Conservation (phyloP, 805 yeast species). For the Metschnikowia orientalis region DNA sequence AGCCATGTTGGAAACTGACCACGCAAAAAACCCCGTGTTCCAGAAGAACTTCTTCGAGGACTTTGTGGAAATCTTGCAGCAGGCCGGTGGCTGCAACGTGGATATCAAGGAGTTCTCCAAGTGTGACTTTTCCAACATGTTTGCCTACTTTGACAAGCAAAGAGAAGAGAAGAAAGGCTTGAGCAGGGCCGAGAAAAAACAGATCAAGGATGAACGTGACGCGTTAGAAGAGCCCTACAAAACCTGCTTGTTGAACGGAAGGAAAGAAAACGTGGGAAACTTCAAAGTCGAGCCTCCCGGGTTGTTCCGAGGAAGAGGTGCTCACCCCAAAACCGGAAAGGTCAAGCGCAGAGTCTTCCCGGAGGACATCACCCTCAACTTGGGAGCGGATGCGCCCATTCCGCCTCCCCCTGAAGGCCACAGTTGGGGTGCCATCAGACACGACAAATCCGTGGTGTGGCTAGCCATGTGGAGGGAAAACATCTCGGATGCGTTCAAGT, state of each 20-base stretch:
- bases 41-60: conserved; percentile 84
- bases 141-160: conserved; percentile 60
- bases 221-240: conserved; percentile 75
- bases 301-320: conserved; percentile 92
- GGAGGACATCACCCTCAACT: conserved; percentile 81
- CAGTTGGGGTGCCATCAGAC: conserved; percentile 82
- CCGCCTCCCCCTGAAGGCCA: conserved; percentile 89
- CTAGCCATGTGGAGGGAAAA: conserved; percentile 97
- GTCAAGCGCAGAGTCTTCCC: conserved; percentile 82
- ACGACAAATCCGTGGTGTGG: conserved; percentile 92
- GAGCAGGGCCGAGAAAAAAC: conserved; percentile 71
- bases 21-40: conserved; percentile 80
- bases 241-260: conserved; percentile 76
- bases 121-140: conserved; percentile 77
- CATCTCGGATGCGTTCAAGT: conserved; percentile 75
- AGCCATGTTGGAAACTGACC: conserved; percentile 83
- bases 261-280: conserved; percentile 89
- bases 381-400: conserved; percentile 64
- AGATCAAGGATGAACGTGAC: conserved; percentile 66
- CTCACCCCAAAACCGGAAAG: conserved; percentile 94
- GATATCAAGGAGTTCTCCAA: conserved; percentile 51
- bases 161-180: conserved; percentile 69
- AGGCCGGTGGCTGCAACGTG: conserved; percentile 57
- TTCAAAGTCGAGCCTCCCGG: conserved; percentile 97
- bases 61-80: conserved; percentile 62